phyloP scores from a whole-genome alignment of 148 eudicot species.

The Spergularia marina region DNA sequence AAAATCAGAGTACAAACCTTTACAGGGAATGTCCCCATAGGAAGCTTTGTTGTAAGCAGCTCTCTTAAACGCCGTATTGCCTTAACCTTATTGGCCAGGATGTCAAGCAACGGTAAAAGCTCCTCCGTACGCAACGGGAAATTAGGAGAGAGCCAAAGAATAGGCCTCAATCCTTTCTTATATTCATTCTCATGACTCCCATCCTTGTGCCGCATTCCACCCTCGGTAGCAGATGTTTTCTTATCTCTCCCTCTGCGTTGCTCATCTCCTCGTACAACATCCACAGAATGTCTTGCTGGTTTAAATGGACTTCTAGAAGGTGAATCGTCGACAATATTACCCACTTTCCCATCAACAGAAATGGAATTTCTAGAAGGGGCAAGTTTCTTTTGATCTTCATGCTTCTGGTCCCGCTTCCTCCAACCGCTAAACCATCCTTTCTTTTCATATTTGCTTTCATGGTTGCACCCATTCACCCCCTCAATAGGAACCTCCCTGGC shows the following conservation, averaged over 20 bases:
- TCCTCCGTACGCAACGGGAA: conserved; percentile 77
- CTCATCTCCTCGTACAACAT: conserved; percentile 49
- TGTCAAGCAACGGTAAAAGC: conserved; percentile 84
- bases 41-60: conserved; percentile 82
- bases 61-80: conserved; percentile 83
- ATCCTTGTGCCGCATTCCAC: conserved; percentile 32
- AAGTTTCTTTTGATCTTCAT: conserved; percentile 42
- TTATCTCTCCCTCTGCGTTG: conserved; percentile 40
- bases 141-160: conserved; percentile 71
- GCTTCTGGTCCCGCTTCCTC: conserved; percentile 69
- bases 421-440: conserved; percentile 87
- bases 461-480: conserved; percentile 35
- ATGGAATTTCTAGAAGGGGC: conserved; percentile 51
- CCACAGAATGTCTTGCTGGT: conserved; percentile 61
- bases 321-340: conserved; percentile 47
- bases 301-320: conserved; percentile 38
- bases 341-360: conserved; percentile 36
- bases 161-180: conserved; percentile 88
- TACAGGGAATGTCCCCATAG: conserved; percentile 81
- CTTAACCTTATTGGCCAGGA: conserved; percentile 89
- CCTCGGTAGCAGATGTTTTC: conserved; percentile 42
- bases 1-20: conserved; percentile 38
- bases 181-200: conserved; percentile 68
- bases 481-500: conserved; percentile 54
- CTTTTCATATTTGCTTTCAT: conserved; percentile 54